Evolutionary conservation across 2,329 filamentous ascomycete genomes (phyloP).

Genomic region (Claviceps digitariae): DNA sequence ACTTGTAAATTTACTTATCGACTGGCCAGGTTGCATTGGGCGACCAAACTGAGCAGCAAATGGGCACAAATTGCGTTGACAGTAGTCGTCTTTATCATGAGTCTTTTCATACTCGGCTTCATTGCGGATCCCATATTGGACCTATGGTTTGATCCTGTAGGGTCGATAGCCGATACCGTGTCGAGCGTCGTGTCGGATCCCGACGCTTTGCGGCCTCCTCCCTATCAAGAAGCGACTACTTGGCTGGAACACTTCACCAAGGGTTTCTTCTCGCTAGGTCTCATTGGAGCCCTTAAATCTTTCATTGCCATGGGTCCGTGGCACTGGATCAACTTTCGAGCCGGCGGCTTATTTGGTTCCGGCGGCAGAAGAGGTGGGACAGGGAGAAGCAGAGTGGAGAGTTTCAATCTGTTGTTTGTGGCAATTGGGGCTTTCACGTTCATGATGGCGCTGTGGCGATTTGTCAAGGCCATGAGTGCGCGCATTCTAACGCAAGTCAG

Average conservation of each 20-base stretch:
- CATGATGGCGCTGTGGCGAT: slow-evolving; percentile 73
- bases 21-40: slow-evolving; percentile 64
- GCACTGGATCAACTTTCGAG: slow-evolving; percentile 63
- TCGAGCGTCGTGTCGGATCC: slow-evolving; percentile 29
- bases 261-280: slow-evolving; percentile 76
- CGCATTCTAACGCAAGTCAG: slow-evolving; percentile 63
- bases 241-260: slow-evolving; percentile 83
- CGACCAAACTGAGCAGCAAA: slow-evolving; percentile 52
- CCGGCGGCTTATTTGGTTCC: slow-evolving; percentile 39
- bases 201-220: slow-evolving; percentile 21
- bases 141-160: slow-evolving; percentile 68
- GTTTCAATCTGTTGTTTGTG: slow-evolving; percentile 68
- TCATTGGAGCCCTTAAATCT: slow-evolving; percentile 75
- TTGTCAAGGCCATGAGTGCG: slow-evolving; percentile 59
- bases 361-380: slow-evolving; percentile 43
- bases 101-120: slow-evolving; percentile 77
- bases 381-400: slow-evolving; percentile 64
- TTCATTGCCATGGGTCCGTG: slow-evolving; percentile 61
- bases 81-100: slow-evolving; percentile 51
- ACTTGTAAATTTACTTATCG: slow-evolving; percentile 78
- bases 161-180: slow-evolving; percentile 42
- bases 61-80: slow-evolving; percentile 59
- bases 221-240: slow-evolving; percentile 37
- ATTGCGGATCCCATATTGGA: slow-evolving; percentile 87
- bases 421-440: slow-evolving; percentile 70